A percentile compares a stretch with the other conserved stretches of the same genome.
These are phyloP conservation scores for Nowakowskiella sp. DNA, from an alignment of 192 early-diverging fungal species.

Conservation along the genomic window DNA sequence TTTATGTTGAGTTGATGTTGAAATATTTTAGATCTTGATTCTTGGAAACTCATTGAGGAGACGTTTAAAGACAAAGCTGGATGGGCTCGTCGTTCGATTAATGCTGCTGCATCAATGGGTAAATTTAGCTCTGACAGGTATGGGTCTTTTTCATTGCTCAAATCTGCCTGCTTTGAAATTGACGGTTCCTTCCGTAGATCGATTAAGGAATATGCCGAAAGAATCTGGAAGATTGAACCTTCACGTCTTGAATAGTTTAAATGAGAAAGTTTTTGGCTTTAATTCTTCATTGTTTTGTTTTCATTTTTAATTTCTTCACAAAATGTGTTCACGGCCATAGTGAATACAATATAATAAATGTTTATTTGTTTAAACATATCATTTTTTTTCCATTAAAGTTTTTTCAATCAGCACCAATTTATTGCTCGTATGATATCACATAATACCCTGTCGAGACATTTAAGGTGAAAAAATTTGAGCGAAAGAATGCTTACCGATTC, in stretches of 20 bases:
- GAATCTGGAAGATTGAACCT: conserved; percentile 82
- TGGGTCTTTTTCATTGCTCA: conserved; percentile 29
- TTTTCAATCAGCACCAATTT: conserved; percentile 6
- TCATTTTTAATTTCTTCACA: neutral
- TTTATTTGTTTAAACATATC: neutral
- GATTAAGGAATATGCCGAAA: conserved; percentile 86
- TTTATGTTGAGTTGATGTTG: conserved; percentile 16
- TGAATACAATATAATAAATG: neutral
- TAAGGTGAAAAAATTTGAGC: no score
- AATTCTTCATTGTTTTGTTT: conserved; percentile 2
- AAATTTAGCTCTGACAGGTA: conserved; percentile 72
- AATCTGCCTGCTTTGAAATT: conserved; percentile 1
- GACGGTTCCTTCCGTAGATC: conserved; percentile 28
- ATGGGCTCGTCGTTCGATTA: conserved; percentile 88
- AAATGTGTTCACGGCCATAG: neutral
- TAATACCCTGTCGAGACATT: no score
- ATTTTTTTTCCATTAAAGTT: neutral
- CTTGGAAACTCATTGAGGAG: conserved; percentile 73
- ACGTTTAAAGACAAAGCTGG: conserved; percentile 71
- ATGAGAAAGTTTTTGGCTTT: neutral
- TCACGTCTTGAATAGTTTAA: neutral
- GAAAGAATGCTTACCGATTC: no score
- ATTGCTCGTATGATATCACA: no score
- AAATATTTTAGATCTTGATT: conserved; percentile 44
- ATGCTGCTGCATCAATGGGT: conserved; percentile 85